These are phyloP conservation scores for Aspergillus carbonarius DNA, from an alignment of 2,329 filamentous ascomycete species.

Conservation along the genomic window DNA sequence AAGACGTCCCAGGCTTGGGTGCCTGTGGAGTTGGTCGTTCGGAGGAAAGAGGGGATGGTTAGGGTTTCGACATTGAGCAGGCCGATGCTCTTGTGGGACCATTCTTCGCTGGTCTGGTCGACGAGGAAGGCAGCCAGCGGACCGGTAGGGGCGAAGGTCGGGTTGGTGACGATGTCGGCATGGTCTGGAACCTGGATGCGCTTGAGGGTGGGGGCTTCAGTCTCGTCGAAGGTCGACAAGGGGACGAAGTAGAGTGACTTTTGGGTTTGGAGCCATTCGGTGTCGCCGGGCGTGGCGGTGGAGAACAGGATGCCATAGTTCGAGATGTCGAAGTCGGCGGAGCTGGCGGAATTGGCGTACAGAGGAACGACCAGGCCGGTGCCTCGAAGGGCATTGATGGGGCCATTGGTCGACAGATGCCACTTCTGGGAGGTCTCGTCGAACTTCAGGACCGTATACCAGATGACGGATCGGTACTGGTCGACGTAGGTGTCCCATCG, in stretches of 20 bases:
- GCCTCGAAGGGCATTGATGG: neutral
- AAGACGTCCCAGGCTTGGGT: neutral
- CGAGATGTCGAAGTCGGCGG: neutral
- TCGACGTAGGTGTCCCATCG: neutral
- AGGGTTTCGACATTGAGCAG: neutral
- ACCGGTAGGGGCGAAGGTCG: neutral
- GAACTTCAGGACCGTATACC: conserved; percentile 1
- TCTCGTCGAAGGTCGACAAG: conserved; percentile 1
- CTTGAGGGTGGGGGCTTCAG: neutral
- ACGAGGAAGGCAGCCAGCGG: neutral
- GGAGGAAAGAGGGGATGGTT: neutral
- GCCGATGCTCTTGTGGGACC: neutral
- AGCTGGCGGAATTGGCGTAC: neutral
- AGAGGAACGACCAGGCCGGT: neutral
- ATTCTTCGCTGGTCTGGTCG: neutral
- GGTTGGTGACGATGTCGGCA: neutral
- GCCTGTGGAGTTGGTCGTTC: neutral
- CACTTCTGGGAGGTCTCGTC: neutral
- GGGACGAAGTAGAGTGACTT: neutral
- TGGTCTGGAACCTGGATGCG: neutral
- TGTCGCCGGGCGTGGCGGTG: neutral
- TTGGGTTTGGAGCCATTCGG: neutral
- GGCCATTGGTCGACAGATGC: neutral
- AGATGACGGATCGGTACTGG: conserved; percentile 1
- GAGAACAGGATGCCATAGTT: neutral